Evolutionary conservation across 495 filamentous ascomycete species (phyloP).

Genomic region (Talaromyces adpressus): DNA sequence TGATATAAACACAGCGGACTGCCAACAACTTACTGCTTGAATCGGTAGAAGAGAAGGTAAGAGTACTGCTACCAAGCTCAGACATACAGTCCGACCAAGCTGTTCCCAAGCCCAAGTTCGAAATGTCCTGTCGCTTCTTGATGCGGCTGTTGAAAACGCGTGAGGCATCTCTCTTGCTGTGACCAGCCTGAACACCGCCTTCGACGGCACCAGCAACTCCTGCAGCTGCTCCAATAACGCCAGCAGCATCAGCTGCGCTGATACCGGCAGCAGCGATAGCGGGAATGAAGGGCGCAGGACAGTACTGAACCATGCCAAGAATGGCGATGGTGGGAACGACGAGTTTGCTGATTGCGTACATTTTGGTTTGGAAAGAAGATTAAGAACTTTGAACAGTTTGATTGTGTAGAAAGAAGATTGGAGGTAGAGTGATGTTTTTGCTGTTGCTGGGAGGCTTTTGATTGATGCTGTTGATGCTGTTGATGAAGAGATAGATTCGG

Average conservation of each 20-base stretch:
- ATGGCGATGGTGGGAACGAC: conserved; percentile 3
- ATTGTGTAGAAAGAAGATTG: background rate
- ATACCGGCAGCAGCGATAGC: background rate
- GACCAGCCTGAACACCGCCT: background rate
- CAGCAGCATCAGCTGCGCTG: background rate
- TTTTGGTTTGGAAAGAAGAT: background rate
- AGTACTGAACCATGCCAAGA: conserved; percentile 5
- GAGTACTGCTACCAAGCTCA: background rate
- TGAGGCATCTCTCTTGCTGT: background rate
- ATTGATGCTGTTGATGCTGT: background rate
- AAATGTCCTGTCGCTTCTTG: conserved; percentile 5
- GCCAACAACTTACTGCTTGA: conserved; percentile 6
- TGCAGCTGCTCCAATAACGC: background rate
- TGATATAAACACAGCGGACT: background rate
- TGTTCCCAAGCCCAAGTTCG: conserved; percentile 1
- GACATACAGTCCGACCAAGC: background rate
- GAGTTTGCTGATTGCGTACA: background rate
- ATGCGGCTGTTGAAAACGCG: background rate
- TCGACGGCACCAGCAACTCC: conserved; percentile 1
- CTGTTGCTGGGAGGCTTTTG: background rate
- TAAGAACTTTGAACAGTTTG: background rate
- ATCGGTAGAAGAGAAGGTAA: conserved; percentile 1
- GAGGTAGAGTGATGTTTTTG: background rate
- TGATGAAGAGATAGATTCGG: background rate
- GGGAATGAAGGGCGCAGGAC: conserved; percentile 5